Evolutionary conservation across 2,329 filamentous ascomycete species (phyloP), one percentile per base, ranked within the genome.

Genomic region (Sclerotinia spermophila): DNA sequence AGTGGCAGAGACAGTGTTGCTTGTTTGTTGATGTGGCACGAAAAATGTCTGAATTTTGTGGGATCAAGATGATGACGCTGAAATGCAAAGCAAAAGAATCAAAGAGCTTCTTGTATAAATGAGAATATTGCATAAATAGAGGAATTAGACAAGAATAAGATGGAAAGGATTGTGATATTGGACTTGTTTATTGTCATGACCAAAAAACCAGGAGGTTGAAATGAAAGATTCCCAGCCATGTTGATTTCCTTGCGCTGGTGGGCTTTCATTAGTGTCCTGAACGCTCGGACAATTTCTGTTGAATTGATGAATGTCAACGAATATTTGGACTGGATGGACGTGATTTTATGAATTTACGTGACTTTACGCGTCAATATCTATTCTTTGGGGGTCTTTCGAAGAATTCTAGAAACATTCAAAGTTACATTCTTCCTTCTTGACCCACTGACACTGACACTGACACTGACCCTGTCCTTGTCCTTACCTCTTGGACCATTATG

Each of bases 401-500:
- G 24, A 30, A 8, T 65, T 65, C 62, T 65, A 53, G 62, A 53
- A 65, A 64, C 13, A 21, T 2, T 64, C 33, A 38, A 48, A 64
- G 27, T 64, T 35, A n/a, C 17, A 40, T 30, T 40, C n/a, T 40
- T 19, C n/a, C 35, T 60, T 19, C 27, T 24, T 38, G n/a, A 62
- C 60, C 60, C 35, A 66, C 45, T 51, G 51, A 40, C 38, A 40
- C 13, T 6, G 56, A 60, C 35, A 38, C 35, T 60, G 35, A 27
- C 53, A 42, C 15, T 27, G 58, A 27, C 58, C 64, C 35, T 35
- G n/a, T 13, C 53, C 42, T 44, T 40, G 24, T 2, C 13, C 35
- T 33, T 64, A 30, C 42, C 24, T 38, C 42, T 30, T 42, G 33
- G 4, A 45, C 38, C 21, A 76, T 51, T 21, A 75, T 77, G 79